These are phyloP conservation scores for Colletotrichum limetticola DNA, from an alignment of 2,329 filamentous ascomycete species.

Conservation along the genomic window DNA sequence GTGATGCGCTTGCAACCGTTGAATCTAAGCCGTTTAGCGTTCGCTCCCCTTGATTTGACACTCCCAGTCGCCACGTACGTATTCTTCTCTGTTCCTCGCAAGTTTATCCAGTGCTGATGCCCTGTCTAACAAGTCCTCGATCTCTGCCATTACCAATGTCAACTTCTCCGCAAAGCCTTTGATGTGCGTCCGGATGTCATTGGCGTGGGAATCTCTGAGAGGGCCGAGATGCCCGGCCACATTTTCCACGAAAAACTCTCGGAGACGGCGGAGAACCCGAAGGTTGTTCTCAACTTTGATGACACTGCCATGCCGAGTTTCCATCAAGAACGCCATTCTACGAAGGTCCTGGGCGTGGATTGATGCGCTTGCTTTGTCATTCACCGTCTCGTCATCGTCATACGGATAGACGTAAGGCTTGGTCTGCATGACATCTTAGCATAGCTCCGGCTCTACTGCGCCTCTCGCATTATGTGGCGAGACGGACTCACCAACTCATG, in stretches of 20 bases:
- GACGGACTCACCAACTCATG: conserved; percentile 13
- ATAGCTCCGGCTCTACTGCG: background rate
- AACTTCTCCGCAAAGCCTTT: background rate
- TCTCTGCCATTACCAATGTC: background rate
- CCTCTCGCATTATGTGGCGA: background rate
- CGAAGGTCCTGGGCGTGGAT: conserved; percentile 22
- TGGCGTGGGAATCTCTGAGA: background rate
- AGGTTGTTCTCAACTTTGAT: conserved; percentile 21
- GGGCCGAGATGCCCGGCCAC: background rate
- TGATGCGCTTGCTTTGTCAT: background rate
- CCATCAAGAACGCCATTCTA: conserved; percentile 23
- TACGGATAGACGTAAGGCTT: conserved; percentile 19
- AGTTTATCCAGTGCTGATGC: conserved; percentile 22
- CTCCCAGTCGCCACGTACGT: background rate
- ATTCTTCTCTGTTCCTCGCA: conserved; percentile 27
- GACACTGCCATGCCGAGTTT: conserved; percentile 7
- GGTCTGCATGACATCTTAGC: background rate
- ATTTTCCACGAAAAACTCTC: conserved; percentile 3
- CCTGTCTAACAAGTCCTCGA: conserved; percentile 19
- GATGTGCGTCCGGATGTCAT: conserved; percentile 4
- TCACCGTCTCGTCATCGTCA: background rate
- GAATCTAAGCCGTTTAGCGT: conserved; percentile 10
- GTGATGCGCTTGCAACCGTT: conserved; percentile 29
- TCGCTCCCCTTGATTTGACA: background rate
- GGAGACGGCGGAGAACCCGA: conserved; percentile 16